Base-by-base conservation (phyloP, 139 green algal genomes). In the Nannochloris sp. region DNA sequence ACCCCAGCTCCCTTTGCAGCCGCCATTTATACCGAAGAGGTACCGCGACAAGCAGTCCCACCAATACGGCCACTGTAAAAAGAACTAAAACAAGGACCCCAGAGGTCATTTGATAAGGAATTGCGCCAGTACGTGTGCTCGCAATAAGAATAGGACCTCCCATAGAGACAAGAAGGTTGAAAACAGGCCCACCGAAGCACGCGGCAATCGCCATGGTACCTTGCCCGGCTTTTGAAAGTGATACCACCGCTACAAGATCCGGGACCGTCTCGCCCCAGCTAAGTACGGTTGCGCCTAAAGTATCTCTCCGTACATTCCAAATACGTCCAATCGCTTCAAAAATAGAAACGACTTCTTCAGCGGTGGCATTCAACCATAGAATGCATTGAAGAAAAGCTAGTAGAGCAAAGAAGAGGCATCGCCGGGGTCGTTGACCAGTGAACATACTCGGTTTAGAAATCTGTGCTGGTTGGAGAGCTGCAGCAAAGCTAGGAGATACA, bases 211-310 rank as follows among this genome's bases (percentile, higher is more conserved):
- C 75, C 67, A 83, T 82, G 7, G 68, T 73, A 46, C 57, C 65
- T 39, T 81, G 65, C 5, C 72, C 74, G 10, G 37, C 24, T 19
- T 48, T 51, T 6, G 71, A 62, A 30, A 81, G 51, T 23, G 44
- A 47, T 3, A 78, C 27, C 6, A 58, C 75, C 14, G 75, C 69
- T 23, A 78, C 71, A 15, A 83, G 55, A 44, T 84, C 77, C 1
- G 73, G 69, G 24, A 84, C 51, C 30, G 75, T 74, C 55, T 83
- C 65, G 15, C 77, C 77, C 77, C 77, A 84, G 10, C 72, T 69
- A 44, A 84, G 53, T 19, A 83, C 71, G 6, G 77, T 84, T 55
- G 58, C 73, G 2, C 77, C 77, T 12, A 84, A 48, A 35, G 82
- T 15, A n/a, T 67, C 74, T 63, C 71, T 62, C 25, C 46, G 37